Conservation (phyloP, 2,329 filamentous ascomycete species). For the Neurospora sp. region DNA sequence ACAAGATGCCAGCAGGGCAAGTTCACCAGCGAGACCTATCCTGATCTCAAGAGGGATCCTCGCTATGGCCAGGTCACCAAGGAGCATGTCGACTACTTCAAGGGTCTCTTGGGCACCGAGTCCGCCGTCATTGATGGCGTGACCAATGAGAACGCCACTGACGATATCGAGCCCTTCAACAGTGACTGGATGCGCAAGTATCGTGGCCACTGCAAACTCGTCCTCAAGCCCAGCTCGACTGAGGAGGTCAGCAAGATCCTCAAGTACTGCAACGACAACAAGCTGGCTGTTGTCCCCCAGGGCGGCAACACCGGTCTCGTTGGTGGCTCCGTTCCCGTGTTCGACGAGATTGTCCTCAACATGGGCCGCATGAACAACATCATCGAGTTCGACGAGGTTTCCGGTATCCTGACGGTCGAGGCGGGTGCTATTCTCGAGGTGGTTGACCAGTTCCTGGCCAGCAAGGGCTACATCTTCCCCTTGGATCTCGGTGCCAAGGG, state of each 20-base stretch:
- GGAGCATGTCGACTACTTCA: constrained; percentile 78
- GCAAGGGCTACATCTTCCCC: constrained; percentile 82
- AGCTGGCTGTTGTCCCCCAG: constrained; percentile 89
- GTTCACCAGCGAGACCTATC: constrained; percentile 80
- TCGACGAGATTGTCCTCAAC: constrained; percentile 95
- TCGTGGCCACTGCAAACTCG: constrained; percentile 76
- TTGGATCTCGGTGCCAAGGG: constrained; percentile 97
- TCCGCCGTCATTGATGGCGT: constrained; percentile 80
- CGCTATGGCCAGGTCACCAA: constrained; percentile 63
- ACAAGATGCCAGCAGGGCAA: constrained; percentile 29
- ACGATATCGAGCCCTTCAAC: constrained; percentile 88
- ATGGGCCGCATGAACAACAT: constrained; percentile 85
- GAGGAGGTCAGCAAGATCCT: constrained; percentile 85
- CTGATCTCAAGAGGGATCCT: constrained; percentile 67
- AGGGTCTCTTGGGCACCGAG: constrained; percentile 64
- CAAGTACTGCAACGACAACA: constrained; percentile 89
- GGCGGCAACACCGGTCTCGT: constrained; percentile 96
- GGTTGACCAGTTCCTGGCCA: constrained; percentile 75
- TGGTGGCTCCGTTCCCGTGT: constrained; percentile 90
- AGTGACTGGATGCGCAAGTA: constrained; percentile 99
- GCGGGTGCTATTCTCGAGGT: constrained; percentile 85
- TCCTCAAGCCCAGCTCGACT: constrained; percentile 75
- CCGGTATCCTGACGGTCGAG: constrained; percentile 80
- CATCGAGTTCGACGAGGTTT: constrained; percentile 84
- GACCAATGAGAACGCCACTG: constrained; percentile 54